These are phyloP conservation scores for Neurospora crassa DNA, from an alignment of 2,329 filamentous ascomycete genomes.

Conservation along the genomic window DNA sequence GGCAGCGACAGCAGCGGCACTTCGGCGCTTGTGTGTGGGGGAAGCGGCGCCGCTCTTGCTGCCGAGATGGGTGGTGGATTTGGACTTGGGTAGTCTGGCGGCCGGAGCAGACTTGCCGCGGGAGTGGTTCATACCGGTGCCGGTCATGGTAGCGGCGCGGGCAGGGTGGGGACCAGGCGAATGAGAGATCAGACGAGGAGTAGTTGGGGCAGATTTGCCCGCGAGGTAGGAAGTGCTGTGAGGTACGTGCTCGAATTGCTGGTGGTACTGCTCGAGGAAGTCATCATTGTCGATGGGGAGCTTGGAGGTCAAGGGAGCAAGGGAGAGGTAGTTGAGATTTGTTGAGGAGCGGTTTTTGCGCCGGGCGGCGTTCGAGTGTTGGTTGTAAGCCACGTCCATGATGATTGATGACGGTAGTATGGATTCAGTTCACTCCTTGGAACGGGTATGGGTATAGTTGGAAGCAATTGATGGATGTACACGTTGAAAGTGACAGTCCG, in stretches of 20 bases:
- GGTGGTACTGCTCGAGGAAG: conserved; percentile 22
- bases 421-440: not conserved
- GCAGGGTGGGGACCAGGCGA: conserved; percentile 34
- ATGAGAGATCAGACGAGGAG: conserved; percentile 51
- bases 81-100: conserved; percentile 45
- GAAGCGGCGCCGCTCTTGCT: conserved; percentile 8
- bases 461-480: not conserved
- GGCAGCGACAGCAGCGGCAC: conserved; percentile 16
- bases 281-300: conserved; percentile 49
- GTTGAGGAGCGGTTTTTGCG: conserved; percentile 50
- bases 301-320: conserved; percentile 54
- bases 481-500: not conserved
- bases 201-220: conserved; percentile 53
- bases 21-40: conserved; percentile 10
- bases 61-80: conserved; percentile 44
- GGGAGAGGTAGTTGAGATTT: conserved; percentile 50
- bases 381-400: conserved; percentile 54
- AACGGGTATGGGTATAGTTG: not conserved
- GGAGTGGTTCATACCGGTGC: conserved; percentile 35
- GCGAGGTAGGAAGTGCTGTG: conserved; percentile 47
- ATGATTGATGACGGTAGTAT: conserved; percentile 16
- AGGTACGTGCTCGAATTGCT: conserved; percentile 28
- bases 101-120: conserved; percentile 29
- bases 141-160: conserved; percentile 21
- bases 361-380: conserved; percentile 46